phyloP scores from a whole-genome alignment of 495 filamentous ascomycete genomes.

The Tuber borchii region DNA sequence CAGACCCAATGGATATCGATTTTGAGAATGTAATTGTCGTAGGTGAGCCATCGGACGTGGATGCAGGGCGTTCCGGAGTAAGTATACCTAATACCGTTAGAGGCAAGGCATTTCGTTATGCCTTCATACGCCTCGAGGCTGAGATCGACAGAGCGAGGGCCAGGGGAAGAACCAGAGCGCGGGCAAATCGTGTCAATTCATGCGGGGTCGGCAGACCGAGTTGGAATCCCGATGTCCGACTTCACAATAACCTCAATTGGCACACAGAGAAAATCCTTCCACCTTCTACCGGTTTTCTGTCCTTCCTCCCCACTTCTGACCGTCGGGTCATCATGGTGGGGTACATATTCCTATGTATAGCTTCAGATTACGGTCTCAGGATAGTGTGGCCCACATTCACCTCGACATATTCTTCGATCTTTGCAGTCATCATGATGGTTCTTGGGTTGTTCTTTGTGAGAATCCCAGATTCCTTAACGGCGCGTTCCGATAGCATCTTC shows the following conservation, averaged over 20 bases:
- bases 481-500: not conserved
- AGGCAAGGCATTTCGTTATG: not conserved
- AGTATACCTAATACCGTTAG: not conserved
- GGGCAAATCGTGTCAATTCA: not conserved
- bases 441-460: not conserved
- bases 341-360: conserved; percentile 5
- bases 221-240: not conserved
- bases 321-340: not conserved
- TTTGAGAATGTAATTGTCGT: not conserved
- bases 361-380: not conserved
- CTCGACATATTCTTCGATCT: not conserved
- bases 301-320: not conserved
- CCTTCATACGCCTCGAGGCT: not conserved
- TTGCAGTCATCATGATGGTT: not conserved
- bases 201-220: not conserved
- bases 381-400: not conserved
- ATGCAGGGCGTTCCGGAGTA: not conserved
- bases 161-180: not conserved
- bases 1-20: not conserved
- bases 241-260: not conserved
- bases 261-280: not conserved
- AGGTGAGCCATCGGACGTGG: not conserved
- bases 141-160: not conserved
- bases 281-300: not conserved
- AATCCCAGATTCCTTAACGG: not conserved